Evolutionary conservation across 2,329 filamentous ascomycete genomes (phyloP), one percentile per base, ranked within the genome.

Genomic region (Neoarthrinium moseri): DNA sequence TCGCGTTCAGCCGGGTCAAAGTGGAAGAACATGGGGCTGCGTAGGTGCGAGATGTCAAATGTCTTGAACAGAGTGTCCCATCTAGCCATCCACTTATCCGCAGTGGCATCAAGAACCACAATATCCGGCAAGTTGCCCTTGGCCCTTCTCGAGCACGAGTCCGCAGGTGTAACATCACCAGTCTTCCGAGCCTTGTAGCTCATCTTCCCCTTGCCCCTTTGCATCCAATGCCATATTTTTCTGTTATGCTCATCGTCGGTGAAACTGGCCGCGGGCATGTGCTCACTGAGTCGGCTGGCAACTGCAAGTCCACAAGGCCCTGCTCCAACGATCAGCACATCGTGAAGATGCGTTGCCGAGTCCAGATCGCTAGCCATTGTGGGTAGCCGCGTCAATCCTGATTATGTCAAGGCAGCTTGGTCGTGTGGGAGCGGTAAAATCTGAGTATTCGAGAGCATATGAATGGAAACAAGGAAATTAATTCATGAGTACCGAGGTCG

Each of bases 1-100:
- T 92, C 88, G 2, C 87, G 74, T 62, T 92, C 87, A 1, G 78
- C 73, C 0, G 88, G 88, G 57, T 92, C 87, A 12, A 89, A 74
- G 58, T 94, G 88, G 69, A 90, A 92, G 57, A 91, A 87, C 84
- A 92, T 87, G 0, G 87, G 88, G 53, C 86, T 91, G 13, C 88
- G 76, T 30, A 94, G 69, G 56, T 91, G 81, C 2, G 77, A 73
- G 37, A 92, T 92, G 39, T 83, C 77, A 35, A 89, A 80, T 3
- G 77, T 78, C 24, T 74, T 70, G 65, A 92, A 92, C 4, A 86
- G 74, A 12, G 73, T 69, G 35, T 87, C 80, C 88, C 88, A 92
- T 32, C 81, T 74, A 8, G 75, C 67, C 73, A 92, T 81, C 87
- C 87, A 92, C 35, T 69, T 58, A 38, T 76, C 67, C 0, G 77